Percentiles rank a stretch among this genome's conserved stretches.
Conservation (phyloP, 148 eudicot genomes). For the Cornus suecica region DNA sequence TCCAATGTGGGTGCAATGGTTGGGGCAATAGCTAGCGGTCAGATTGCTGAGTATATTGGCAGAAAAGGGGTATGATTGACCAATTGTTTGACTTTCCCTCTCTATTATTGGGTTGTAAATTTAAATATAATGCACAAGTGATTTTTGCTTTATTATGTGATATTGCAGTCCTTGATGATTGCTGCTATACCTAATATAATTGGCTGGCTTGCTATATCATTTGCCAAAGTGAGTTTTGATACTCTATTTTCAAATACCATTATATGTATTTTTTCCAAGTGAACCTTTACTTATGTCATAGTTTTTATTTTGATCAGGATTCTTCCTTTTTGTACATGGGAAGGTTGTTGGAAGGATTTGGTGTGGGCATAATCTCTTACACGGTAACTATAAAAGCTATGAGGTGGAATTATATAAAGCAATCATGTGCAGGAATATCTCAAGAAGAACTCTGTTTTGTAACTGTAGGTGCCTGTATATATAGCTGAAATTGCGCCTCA, state of each 20-base stretch:
- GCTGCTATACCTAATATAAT: constrained; percentile 93
- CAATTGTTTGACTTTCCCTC: not conserved
- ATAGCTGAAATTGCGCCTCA: constrained; percentile 97
- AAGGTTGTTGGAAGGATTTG: constrained; percentile 92
- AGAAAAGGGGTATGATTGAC: constrained; percentile 71
- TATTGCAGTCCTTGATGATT: constrained; percentile 84
- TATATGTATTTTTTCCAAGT: not conserved
- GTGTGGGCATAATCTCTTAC: constrained; percentile 92
- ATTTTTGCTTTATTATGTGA: constrained; percentile 3
- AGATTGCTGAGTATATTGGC: constrained; percentile 93
- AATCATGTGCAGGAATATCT: not conserved
- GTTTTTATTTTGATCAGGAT: constrained; percentile 42
- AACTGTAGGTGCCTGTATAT: constrained; percentile 84
- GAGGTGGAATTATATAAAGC: not conserved
- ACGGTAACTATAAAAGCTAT: constrained; percentile 40
- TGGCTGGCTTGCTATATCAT: constrained; percentile 94
- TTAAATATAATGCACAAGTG: no score
- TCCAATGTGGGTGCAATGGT: constrained; percentile 99
- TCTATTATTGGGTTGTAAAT: no score
- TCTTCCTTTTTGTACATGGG: constrained; percentile 90
- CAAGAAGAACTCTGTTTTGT: not conserved
- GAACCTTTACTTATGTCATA: not conserved
- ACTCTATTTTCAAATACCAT: not conserved
- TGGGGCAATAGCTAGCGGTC: constrained; percentile 97
- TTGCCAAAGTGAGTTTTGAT: constrained; percentile 67